phyloP scores from a whole-genome alignment of 2,329 filamentous ascomycete species.

The Diaporthe sp. region DNA sequence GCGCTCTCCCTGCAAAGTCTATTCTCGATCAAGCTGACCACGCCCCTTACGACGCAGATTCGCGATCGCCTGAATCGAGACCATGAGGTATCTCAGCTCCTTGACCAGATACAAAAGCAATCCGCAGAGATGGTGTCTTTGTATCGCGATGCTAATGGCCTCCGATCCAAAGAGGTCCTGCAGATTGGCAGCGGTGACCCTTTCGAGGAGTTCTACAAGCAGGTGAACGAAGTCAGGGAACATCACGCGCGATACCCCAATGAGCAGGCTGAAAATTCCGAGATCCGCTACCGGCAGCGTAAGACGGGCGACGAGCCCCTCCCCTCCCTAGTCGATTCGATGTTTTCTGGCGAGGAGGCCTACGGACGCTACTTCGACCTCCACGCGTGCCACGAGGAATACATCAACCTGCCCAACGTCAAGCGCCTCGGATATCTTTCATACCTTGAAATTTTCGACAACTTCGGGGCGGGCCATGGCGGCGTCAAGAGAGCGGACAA shows the following conservation, averaged over 20 bases:
- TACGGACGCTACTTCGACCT: constrained; percentile 95
- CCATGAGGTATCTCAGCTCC: constrained; percentile 88
- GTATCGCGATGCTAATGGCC: constrained; percentile 82
- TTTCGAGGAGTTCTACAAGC: constrained; percentile 91
- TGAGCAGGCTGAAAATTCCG: constrained; percentile 94
- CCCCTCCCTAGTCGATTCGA: constrained; percentile 80
- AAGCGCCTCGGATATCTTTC: constrained; percentile 91
- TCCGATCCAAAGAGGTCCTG: constrained; percentile 82
- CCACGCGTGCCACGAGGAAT: constrained; percentile 84
- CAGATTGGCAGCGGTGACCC: constrained; percentile 85
- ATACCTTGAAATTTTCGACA: constrained; percentile 92
- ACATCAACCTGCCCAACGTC: constrained; percentile 87
- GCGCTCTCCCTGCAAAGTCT: neutral
- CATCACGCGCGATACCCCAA: constrained; percentile 94
- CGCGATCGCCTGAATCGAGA: constrained; percentile 90
- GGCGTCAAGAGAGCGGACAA: constrained; percentile 85
- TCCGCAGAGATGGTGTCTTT: constrained; percentile 83
- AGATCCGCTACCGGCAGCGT: constrained; percentile 84
- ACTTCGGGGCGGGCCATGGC: constrained; percentile 79
- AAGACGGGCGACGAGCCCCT: constrained; percentile 72
- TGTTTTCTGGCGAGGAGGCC: constrained; percentile 96
- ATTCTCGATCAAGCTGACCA: constrained; percentile 33
- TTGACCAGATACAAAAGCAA: constrained; percentile 88
- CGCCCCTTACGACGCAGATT: constrained; percentile 64
- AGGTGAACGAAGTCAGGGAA: constrained; percentile 82